phyloP scores from a whole-genome alignment of 768 basidiomycete species.

The Leccinum olivaceopallidum region DNA sequence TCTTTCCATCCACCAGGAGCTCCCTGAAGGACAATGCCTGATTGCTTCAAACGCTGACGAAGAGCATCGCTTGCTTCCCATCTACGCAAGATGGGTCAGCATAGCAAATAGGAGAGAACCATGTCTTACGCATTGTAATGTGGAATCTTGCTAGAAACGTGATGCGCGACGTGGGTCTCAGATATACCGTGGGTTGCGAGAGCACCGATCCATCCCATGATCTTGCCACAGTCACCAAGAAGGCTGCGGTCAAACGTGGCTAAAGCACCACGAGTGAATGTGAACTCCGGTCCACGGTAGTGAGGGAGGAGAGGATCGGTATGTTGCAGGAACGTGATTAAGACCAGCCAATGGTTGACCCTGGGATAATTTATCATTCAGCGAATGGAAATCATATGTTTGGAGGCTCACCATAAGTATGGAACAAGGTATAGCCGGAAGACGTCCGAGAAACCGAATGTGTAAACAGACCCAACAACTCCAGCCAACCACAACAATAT shows the following conservation, averaged over 20 bases:
- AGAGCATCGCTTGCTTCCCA: conserved; percentile 92
- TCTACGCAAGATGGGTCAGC: conserved; percentile 34
- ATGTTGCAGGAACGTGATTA: conserved; percentile 98
- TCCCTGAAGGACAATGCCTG: conserved; percentile 66
- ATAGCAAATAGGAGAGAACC: background rate
- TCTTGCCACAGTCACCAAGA: conserved; percentile 71
- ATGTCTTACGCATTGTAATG: conserved; percentile 77
- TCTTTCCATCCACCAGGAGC: conserved; percentile 80
- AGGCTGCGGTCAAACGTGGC: conserved; percentile 86
- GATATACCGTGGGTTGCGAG: conserved; percentile 89
- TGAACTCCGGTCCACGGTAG: conserved; percentile 88
- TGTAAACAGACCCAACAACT: conserved; percentile 54
- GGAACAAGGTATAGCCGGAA: conserved; percentile 82
- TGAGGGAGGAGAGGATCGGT: conserved; percentile 95
- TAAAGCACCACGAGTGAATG: conserved; percentile 91
- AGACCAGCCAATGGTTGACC: conserved; percentile 93
- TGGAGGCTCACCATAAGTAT: conserved; percentile 67
- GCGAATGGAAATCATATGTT: background rate
- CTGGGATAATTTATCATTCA: conserved; percentile 30
- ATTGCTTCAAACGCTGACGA: conserved; percentile 63
- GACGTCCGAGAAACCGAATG: conserved; percentile 69
- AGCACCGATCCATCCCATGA: conserved; percentile 86
- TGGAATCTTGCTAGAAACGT: conserved; percentile 93
- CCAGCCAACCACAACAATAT: conserved; percentile 69
- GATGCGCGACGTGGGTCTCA: conserved; percentile 92